A percentile compares a stretch with the other conserved stretches of the same genome.
Evolutionary conservation across 176 grass and related monocot species (phyloP).

Genomic region (Raddia distichophylla): DNA sequence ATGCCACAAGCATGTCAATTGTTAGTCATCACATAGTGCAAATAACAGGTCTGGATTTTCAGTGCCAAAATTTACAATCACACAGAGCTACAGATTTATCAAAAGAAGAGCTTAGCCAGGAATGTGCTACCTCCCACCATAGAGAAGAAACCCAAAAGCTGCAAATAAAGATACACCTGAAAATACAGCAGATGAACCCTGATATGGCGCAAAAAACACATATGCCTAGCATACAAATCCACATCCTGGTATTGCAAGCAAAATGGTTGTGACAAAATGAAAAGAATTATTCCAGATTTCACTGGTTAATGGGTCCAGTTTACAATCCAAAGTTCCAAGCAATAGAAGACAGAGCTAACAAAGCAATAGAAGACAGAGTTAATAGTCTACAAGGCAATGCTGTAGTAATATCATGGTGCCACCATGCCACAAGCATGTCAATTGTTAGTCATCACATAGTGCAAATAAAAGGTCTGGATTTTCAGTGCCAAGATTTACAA

Average conservation of each 20-base stretch:
- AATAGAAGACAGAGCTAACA: slow-evolving; percentile 1
- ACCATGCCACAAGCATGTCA: background rate
- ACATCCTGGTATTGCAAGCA: slow-evolving; percentile 9
- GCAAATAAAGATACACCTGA: slow-evolving; percentile 92
- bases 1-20: background rate
- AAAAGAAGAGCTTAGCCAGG: background rate
- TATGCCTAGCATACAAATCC: background rate
- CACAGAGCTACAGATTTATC: background rate
- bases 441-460: background rate
- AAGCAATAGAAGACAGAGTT: slow-evolving; percentile 1
- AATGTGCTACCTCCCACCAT: slow-evolving; percentile 81
- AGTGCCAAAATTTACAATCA: slow-evolving; percentile 19
- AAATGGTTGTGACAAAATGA: background rate
- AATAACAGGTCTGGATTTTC: background rate
- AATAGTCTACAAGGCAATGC: background rate
- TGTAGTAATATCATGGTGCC: background rate
- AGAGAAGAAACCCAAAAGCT: slow-evolving; percentile 87
- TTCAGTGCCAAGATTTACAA: slow-evolving; percentile 21
- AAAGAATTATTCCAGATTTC: slow-evolving; percentile 28
- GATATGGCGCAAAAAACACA: too few species aligned
- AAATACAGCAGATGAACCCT: slow-evolving; percentile 31
- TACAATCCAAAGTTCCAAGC: background rate
- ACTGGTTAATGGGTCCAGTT: slow-evolving; percentile 5
- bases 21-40: background rate
- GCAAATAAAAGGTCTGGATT: background rate